Evolutionary conservation across 495 filamentous ascomycete species (phyloP), one percentile per base, ranked within the genome.

Genomic region (Mycothermus thermophilus): DNA sequence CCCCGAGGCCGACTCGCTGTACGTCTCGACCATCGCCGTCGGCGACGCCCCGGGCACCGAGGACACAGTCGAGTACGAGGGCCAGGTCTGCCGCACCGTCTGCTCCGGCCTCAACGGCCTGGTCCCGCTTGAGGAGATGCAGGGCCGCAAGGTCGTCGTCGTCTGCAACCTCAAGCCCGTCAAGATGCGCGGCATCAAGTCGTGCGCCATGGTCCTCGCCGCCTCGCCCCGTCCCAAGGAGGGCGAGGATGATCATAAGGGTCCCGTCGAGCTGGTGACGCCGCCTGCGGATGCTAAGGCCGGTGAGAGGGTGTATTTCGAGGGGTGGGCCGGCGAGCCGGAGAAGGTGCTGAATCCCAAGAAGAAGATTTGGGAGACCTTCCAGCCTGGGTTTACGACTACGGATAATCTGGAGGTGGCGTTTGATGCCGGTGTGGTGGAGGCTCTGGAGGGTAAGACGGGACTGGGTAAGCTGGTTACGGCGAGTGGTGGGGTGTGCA

Each of bases 111-210:
- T 97, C 38, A 93, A 93, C 58, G 92, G 92, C 1, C 69, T 96
- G 12, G 59, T 97, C 2, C 90, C 90, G 0, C 67, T 97, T 33
- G 83, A 77, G 59, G 85, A 93, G 59, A 94, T 97, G 92, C 90
- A 97, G 58, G 75, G 71, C 50, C 80, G 92, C 48, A 93, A 88
- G 66, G 83, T 97, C 30, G 74, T 96, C 27, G 80, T 83, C 8
- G 86, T 97, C 15, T 92, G 84, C 66, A 97, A 97, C 58, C 67
- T 97, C 47, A 97, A 97, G 71, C 90, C 90, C 8, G 90, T 94
- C 44, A 95, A 88, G 48, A 96, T 97, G 90, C 78, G 92, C 24
- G 88, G 92, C 37, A 81, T 97, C 62, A 94, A 94, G 66, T 90
- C 82, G 30, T 72, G 66, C 23, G 90, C 90, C 37, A 95, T 97